Base-by-base conservation (phyloP, 1,284 basidiomycete genomes). In the Tylopilus sp. region DNA sequence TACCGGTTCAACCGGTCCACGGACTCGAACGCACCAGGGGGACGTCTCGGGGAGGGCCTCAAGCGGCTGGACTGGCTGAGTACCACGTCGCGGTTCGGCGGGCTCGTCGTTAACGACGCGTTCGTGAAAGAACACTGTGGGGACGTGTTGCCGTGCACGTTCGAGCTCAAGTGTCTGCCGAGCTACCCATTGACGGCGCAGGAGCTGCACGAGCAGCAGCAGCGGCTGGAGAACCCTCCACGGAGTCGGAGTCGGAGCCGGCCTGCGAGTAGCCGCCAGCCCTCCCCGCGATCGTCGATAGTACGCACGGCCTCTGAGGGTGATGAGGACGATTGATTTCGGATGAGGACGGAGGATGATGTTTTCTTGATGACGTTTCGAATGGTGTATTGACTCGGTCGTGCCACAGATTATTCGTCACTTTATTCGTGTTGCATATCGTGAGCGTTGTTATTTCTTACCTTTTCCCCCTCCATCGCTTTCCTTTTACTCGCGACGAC, bases 1-100 rank as follows among this genome's bases (percentile, higher is more conserved):
- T 89, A 86, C 61, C 67, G 73, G 40, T 71, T 77, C 60, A 88
- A 89, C 60, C 78, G 86, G 16, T 83, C 82, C 10, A 76, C 77
- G 4, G 73, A 73, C 23, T 66, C 68, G 30, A 80, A 79, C 43
- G 84, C 82, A 1, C 86, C 86, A 2, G 86, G 86, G 0, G 86
- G 84, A 0, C 64, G 68, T 21, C 73, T 89, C 8, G 79, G 78
- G 15, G 71, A 76, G 29, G 79, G 80, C 8, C 67, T 89, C 61
- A 75, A 78, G 52, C 69, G 80, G 46, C 67, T 84, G 43, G 86
- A 89, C 59, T 89, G 77, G 70, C 70, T 89, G 30, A 70, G 77
- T 10, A 61, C 69, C 44, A 60, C 77, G 49, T 78, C 77, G 37
- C 72, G 78, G 65, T 88, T 78, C 54, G 84, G 79, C 6, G 86